Evolutionary conservation across 2,329 filamentous ascomycete species (phyloP), one percentile per base, ranked within the genome.

Genomic region (Cercospora zeina): DNA sequence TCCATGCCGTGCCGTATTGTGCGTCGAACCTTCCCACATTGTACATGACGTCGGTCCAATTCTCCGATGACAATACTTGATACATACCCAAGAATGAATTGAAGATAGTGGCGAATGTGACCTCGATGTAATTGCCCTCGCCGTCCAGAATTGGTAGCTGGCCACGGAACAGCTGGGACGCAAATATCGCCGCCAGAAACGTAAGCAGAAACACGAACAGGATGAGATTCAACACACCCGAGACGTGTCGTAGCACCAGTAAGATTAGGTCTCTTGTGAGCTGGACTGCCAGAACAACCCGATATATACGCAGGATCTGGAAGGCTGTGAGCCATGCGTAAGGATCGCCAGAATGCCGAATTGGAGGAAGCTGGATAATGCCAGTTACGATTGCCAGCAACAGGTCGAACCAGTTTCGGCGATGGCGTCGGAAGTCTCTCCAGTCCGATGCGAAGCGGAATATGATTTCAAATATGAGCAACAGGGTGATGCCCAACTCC

Each of bases 61-160:
- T 91, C 74, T 99, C 95, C 70, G 91, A 97, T 9, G 95, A 97
- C 49, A 99, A 80, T 31, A 99, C 86, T 77, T 97, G 91, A 74
- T 99, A 99, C 92, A 99, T 97, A 61, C 93, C 95, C 14, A 99
- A 81, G 72, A 99, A 99, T 0, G 92, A 90, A 72, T 97, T 97
- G 80, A 89, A 99, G 36, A 99, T 95, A 39, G 91, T 90, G 73
- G 86, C 87, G 74, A 99, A 99, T 0, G 90, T 89, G 45, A 95
- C 85, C 21, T 83, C 78, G 64, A 90, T 86, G 2, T 83, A 77
- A 1, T 89, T 79, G 2, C 87, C 89, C n/a, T 77, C 74, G 1
- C 79, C 76, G 67, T 91, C 85, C n/a, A 72, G 60, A 10, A 62
- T 51, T 0, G 90, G 88, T 30, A 97, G 85, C 69, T 96, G 88